Conservation (phyloP, 163 green algal genomes). For the Trebouxia gelatinosa region DNA sequence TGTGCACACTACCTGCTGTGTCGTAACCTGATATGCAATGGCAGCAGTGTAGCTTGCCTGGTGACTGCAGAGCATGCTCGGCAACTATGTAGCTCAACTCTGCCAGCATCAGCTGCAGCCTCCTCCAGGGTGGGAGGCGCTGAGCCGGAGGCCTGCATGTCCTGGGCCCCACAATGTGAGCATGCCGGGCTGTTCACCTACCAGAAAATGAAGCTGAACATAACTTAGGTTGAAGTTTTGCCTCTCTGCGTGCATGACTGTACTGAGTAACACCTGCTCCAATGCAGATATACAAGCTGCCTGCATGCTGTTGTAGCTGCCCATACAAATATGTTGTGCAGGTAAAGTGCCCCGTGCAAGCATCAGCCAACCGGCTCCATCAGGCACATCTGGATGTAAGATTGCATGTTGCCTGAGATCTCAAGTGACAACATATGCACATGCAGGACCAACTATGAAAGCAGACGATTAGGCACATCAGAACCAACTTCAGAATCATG, state of each 20-base stretch:
- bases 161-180: conserved; percentile 40
- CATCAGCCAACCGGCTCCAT: background rate
- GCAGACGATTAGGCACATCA: no score
- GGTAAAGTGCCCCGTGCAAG: background rate
- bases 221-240: no score
- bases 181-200: conserved; percentile 57
- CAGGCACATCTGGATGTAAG: background rate
- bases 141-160: conserved; percentile 30
- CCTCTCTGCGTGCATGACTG: background rate
- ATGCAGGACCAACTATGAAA: background rate
- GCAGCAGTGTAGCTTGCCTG: background rate
- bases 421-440: background rate
- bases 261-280: background rate
- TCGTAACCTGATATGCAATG: background rate
- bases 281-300: background rate
- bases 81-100: conserved; percentile 67
- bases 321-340: background rate
- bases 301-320: background rate
- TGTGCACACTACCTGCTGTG: no score
- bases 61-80: conserved; percentile 33
- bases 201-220: no score
- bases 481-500: no score
- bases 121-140: conserved; percentile 47
- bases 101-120: conserved; percentile 37
- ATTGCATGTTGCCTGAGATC: background rate